A percentile compares a stretch with the other conserved stretches of the same genome.
phyloP scores from a whole-genome alignment of 2,329 filamentous ascomycete species.

The Nemania sp. region DNA sequence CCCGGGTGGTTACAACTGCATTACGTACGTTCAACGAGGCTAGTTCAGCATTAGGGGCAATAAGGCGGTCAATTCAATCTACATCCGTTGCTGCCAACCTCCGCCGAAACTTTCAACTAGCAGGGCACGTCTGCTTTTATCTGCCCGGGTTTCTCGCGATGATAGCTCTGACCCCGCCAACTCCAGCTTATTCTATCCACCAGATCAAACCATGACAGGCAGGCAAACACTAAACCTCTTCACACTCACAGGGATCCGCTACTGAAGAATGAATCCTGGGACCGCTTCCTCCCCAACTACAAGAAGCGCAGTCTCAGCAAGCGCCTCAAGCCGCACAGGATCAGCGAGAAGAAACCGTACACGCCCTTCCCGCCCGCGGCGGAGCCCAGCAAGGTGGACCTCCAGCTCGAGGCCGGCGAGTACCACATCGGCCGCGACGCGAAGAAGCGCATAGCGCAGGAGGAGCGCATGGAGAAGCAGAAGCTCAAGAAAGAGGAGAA shows the following conservation, averaged over 20 bases:
- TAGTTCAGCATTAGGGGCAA: too few species aligned
- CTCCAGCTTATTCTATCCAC: neutral
- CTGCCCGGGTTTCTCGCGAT: neutral
- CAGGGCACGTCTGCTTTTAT: too few species aligned
- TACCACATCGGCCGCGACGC: conserved; percentile 94
- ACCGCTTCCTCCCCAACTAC: conserved; percentile 86
- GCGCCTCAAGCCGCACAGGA: conserved; percentile 77
- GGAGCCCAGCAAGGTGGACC: conserved; percentile 98
- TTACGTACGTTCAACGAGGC: too few species aligned
- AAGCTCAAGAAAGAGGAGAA: conserved; percentile 87
- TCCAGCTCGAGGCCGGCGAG: conserved; percentile 97
- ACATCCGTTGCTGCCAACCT: neutral
- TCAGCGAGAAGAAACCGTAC: conserved; percentile 95
- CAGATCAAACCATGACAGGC: neutral
- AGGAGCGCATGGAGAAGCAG: conserved; percentile 83
- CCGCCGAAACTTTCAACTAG: neutral
- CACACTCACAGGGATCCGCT: conserved; percentile 12
- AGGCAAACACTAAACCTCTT: conserved; percentile 6
- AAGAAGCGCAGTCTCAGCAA: conserved; percentile 91
- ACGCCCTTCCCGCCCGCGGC: conserved; percentile 96
- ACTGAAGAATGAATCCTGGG: conserved; percentile 29
- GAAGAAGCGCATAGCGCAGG: conserved; percentile 80
- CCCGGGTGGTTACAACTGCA: neutral
- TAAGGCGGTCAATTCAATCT: neutral
- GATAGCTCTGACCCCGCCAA: neutral